Evolutionary conservation across 495 filamentous ascomycete genomes (phyloP).

Genomic region (Echria macrotheca): DNA sequence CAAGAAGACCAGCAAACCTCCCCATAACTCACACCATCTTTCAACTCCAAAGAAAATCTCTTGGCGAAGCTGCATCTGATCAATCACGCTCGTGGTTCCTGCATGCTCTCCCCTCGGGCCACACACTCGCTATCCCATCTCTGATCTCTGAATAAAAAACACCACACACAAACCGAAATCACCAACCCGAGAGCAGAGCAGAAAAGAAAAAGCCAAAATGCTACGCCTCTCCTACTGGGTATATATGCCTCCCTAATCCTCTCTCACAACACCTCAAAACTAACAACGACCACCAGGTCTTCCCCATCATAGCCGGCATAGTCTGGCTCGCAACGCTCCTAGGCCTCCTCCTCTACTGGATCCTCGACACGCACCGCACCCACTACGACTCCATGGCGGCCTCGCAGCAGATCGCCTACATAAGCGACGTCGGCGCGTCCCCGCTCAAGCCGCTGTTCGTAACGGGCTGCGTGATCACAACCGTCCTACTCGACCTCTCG

Average conservation of each 20-base stretch:
- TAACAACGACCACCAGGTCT: conserved; percentile 56
- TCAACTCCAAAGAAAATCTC: no score
- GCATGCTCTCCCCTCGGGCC: no score
- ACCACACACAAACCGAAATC: no score
- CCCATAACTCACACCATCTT: no score
- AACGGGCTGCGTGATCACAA: conserved; percentile 68
- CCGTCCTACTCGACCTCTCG: conserved; percentile 76
- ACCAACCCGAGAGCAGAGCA: no score
- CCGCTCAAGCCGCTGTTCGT: conserved; percentile 83
- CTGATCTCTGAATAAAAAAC: no score
- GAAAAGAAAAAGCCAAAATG: no score
- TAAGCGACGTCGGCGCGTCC: conserved; percentile 70
- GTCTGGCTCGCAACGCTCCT: conserved; percentile 70
- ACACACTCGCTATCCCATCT: no score
- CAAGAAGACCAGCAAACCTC: no score
- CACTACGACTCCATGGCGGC: conserved; percentile 63
- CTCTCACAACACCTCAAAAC: not conserved
- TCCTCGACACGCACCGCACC: conserved; percentile 46
- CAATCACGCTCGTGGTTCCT: no score
- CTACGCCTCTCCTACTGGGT: conserved; percentile 51
- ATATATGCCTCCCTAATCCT: conserved; percentile 16
- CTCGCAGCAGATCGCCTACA: conserved; percentile 70
- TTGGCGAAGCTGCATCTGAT: no score
- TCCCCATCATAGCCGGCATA: conserved; percentile 72
- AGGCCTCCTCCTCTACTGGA: conserved; percentile 57